A percentile compares a stretch with the other conserved stretches of the same genome.
phyloP scores from a whole-genome alignment of 2,329 filamentous ascomycete genomes.

The Raffaelea ambrosiae region DNA sequence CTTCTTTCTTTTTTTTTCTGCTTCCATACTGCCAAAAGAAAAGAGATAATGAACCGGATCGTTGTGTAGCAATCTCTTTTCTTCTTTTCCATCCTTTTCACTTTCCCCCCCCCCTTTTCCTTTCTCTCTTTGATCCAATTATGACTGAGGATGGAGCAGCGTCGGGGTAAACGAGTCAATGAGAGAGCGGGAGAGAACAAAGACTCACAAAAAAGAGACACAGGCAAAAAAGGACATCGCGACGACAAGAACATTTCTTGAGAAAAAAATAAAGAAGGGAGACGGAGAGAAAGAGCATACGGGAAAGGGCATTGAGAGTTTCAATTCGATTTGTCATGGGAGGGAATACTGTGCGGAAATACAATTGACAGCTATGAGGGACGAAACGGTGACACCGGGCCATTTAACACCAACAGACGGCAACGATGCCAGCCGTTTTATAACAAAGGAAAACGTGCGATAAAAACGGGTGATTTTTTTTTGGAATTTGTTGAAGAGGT shows the following conservation, averaged over 20 bases:
- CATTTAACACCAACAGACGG: slow-evolving; percentile 1
- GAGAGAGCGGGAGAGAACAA: too few relatives aligned
- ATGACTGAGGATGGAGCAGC: too few relatives aligned
- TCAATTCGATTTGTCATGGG: slow-evolving; percentile 9
- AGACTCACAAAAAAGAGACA: slow-evolving; percentile 11
- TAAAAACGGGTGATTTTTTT: too few relatives aligned
- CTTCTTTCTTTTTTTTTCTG: neutral
- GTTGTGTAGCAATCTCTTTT: neutral
- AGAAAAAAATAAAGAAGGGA: slow-evolving; percentile 9
- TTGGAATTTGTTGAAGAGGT: neutral
- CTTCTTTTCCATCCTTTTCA: neutral
- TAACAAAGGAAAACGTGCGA: neutral
- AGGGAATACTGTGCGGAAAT: slow-evolving; percentile 8
- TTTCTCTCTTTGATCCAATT: neutral
- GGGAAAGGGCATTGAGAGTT: neutral
- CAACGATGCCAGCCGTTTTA: neutral
- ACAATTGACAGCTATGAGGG: slow-evolving; percentile 5
- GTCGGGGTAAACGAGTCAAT: too few relatives aligned
- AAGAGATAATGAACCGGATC: neutral
- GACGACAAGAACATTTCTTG: slow-evolving; percentile 5
- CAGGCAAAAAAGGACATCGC: slow-evolving; percentile 19
- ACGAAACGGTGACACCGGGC: neutral
- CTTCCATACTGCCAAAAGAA: neutral
- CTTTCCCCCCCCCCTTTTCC: neutral
- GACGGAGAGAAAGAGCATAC: slow-evolving; percentile 24